Base-by-base conservation (phyloP, 208 protist genomes). In the Leishmania aethiopica region DNA sequence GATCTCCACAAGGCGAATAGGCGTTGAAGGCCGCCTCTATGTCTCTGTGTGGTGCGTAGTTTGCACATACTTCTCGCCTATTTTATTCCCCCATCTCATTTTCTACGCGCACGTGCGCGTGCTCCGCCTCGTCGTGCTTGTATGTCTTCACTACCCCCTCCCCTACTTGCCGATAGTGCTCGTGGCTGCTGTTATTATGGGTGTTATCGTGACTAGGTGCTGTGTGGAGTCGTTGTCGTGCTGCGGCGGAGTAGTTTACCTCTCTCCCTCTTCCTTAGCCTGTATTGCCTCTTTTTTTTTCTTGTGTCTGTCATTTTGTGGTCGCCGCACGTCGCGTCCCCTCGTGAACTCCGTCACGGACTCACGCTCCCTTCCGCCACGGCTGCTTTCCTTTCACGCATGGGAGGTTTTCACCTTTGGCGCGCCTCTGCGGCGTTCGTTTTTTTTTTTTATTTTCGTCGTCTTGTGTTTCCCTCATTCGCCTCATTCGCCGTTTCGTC, bases 201-300 rank as follows among this genome's bases (percentile, higher is more conserved):
- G 3, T 67, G 32, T 10, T 62, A 32, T 22, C 25, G 17, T 32
- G 57, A 15, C 57, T 25, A 32, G 25, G 60, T 37, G 60, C 0
- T 37, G n/a, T 67, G 60, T n/a, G 57, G 5, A 4, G 5, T 37
- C n/a, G n/a, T 37, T 67, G 60, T 3, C 3, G 10, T 6, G n/a
- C 60, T 32, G 60, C 19, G n/a, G n/a, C 60, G n/a, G 60, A 8
- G 60, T 67, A n/a, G 19, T 28, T 15, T 40, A 35, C 37, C 2
- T 78, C n/a, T 42, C 40, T 37, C 11, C 60, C 60, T 19, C 60
- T 51, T 37, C 5, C 57, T 53, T 57, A 40, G 22, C 13, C 15
- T 78, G 25, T 69, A 32, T 69, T 37, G 17, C 60, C 66, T 42
- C 59, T 83, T 72, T 64, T 62, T 17, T 88, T 77, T 4, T 74